Evolutionary conservation across 306 rosid species (phyloP).

Genomic region (Citrullus mucosospermus): DNA sequence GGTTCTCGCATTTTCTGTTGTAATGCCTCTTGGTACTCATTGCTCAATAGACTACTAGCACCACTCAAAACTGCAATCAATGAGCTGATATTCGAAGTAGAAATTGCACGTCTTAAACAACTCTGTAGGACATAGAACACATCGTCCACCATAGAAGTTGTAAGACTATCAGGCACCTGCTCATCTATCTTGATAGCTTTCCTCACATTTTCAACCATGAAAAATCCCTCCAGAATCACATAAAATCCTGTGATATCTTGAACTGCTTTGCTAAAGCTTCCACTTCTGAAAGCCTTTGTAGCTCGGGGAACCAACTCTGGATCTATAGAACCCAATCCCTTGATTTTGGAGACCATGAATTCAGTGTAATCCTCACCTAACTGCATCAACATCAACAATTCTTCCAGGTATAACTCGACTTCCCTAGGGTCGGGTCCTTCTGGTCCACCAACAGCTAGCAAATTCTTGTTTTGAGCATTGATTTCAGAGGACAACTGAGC

Average conservation of each 20-base stretch:
- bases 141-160: conserved; percentile 95
- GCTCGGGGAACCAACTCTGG: conserved; percentile 82
- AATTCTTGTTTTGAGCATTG: conserved; percentile 62
- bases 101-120: conserved; percentile 72
- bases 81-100: conserved; percentile 82
- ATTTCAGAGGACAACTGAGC: conserved; percentile 63
- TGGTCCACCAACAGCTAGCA: conserved; percentile 61
- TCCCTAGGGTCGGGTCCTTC: conserved; percentile 89
- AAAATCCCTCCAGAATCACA: conserved; percentile 81
- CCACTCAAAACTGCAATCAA: conserved; percentile 84
- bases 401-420: conserved; percentile 78
- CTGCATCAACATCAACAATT: conserved; percentile 70
- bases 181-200: conserved; percentile 85
- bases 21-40: conserved; percentile 82
- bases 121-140: conserved; percentile 92
- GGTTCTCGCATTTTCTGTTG: conserved; percentile 83
- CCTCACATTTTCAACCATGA: conserved; percentile 95
- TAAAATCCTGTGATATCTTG: conserved; percentile 88
- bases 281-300: conserved; percentile 79
- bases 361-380: conserved; percentile 89
- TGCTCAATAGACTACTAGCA: conserved; percentile 66
- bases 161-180: conserved; percentile 73
- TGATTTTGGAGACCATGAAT: conserved; percentile 78
- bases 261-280: conserved; percentile 70
- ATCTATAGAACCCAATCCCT: conserved; percentile 65